Evolutionary conservation across 1,139 yeast species (phyloP).

Genomic region (Yamadazyma spencermartinsiae): DNA sequence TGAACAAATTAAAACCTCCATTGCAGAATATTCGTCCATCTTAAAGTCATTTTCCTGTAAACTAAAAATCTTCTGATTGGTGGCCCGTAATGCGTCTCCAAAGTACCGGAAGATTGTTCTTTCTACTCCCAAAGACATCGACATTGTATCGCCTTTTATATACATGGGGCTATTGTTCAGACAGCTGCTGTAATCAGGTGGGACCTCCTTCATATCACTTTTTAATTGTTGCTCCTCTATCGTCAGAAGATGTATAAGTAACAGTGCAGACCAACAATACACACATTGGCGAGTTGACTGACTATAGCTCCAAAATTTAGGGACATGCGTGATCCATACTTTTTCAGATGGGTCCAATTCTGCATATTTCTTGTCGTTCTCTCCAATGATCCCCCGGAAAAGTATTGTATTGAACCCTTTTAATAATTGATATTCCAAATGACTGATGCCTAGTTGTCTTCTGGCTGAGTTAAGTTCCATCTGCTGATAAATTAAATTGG

Average conservation of each 20-base stretch:
- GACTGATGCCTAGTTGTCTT: constrained; percentile 22
- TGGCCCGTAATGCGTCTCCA: neutral
- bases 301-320: neutral
- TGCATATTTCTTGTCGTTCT: neutral
- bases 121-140: neutral
- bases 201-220: neutral
- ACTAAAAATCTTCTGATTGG: neutral
- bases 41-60: neutral
- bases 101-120: neutral
- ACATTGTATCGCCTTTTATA: neutral
- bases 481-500: neutral
- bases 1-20: neutral
- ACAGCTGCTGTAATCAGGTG: no score
- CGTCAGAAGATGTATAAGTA: no score
- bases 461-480: constrained; percentile 10
- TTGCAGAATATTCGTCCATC: neutral
- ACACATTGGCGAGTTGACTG: no score
- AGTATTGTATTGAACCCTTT: constrained; percentile 23
- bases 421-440: constrained; percentile 27
- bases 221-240: neutral
- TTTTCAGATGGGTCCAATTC: neutral
- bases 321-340: neutral
- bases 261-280: no score
- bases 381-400: neutral
- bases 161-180: no score